Percentiles rank a stretch among this genome's conserved stretches.
phyloP scores from a whole-genome alignment of 1,139 yeast genomes.

The Kodamaea suecica region DNA sequence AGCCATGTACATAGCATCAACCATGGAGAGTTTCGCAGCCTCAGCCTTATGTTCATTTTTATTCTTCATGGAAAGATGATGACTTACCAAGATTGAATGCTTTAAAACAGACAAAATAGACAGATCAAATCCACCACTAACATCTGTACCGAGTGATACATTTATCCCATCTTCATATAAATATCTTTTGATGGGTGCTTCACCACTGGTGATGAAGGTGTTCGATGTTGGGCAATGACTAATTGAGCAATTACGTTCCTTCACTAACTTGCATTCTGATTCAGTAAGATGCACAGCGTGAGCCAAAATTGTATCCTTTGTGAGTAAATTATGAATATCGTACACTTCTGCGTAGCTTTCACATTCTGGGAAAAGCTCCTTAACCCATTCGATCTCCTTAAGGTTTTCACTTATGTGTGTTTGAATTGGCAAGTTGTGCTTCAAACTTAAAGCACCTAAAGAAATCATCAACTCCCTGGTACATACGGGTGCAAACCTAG shows the following conservation, averaged over 20 bases:
- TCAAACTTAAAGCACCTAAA: slow-evolving; percentile 58
- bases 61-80: slow-evolving; percentile 66
- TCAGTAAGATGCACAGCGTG: slow-evolving; percentile 79
- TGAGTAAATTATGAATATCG: slow-evolving; percentile 57
- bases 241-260: slow-evolving; percentile 59
- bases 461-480: slow-evolving; percentile 56
- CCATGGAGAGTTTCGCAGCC: slow-evolving; percentile 50
- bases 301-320: slow-evolving; percentile 72
- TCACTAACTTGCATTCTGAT: slow-evolving; percentile 59
- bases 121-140: slow-evolving; percentile 87
- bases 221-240: slow-evolving; percentile 95
- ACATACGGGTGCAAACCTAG: slow-evolving; percentile 93
- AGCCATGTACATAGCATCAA: slow-evolving; percentile 76
- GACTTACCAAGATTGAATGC: slow-evolving; percentile 78
- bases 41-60: slow-evolving; percentile 21
- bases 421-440: slow-evolving; percentile 64
- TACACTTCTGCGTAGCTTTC: slow-evolving; percentile 75
- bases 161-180: slow-evolving; percentile 64
- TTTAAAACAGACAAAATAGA: slow-evolving; percentile 74
- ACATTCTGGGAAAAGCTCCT: slow-evolving; percentile 66
- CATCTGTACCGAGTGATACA: slow-evolving; percentile 86
- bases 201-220: slow-evolving; percentile 86
- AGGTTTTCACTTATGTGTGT: slow-evolving; percentile 86
- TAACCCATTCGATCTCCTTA: slow-evolving; percentile 75
- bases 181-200: slow-evolving; percentile 72